phyloP scores from a whole-genome alignment of 2,329 filamentous ascomycete genomes.

The Fusarium brevicatenulatum region DNA sequence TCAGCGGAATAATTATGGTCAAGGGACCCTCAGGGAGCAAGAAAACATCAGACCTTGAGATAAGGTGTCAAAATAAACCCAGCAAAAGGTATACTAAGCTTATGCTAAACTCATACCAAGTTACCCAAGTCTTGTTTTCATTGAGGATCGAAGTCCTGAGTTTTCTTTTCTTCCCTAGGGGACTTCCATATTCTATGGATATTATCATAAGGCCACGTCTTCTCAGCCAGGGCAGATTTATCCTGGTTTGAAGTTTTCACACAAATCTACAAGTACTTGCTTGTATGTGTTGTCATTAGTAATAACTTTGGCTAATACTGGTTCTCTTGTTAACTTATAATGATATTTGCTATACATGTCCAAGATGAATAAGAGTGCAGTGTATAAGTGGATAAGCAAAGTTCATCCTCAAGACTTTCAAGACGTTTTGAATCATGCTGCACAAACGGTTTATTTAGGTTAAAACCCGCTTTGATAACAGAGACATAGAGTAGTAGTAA shows the following conservation, averaged over 20 bases:
- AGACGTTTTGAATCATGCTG: background rate
- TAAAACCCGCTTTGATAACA: accelerated
- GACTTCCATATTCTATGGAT: too few relatives aligned
- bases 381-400: background rate
- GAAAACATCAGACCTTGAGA: too few relatives aligned
- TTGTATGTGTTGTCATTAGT: background rate
- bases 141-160: too few relatives aligned
- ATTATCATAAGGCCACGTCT: background rate
- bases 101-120: too few relatives aligned
- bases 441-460: background rate
- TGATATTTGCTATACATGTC: accelerated
- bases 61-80: too few relatives aligned
- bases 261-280: too few relatives aligned
- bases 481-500: accelerated
- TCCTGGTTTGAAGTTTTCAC: background rate
- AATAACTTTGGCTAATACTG: background rate
- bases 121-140: too few relatives aligned
- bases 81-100: too few relatives aligned
- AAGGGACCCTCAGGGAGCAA: background rate
- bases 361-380: background rate
- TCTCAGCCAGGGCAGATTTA: background rate
- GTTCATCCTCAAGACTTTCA: background rate
- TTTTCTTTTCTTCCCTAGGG: too few relatives aligned
- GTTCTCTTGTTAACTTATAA: accelerated
- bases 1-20: background rate